A percentile compares a stretch with the other conserved stretches of the same genome.
Conservation (phyloP, 192 early-diverging fungal genomes). For the Powellomyces hirtus region DNA sequence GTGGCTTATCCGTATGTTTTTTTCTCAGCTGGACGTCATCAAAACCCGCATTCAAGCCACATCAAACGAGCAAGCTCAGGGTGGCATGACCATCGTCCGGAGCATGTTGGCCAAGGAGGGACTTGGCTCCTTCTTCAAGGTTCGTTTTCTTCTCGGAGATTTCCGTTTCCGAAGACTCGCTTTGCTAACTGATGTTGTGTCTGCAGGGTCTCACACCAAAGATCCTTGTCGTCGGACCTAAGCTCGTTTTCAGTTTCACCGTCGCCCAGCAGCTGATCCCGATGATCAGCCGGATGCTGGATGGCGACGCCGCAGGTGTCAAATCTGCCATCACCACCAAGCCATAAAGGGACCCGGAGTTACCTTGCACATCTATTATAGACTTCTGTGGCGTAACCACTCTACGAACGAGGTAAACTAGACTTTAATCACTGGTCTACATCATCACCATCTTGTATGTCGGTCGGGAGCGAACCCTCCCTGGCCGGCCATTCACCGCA, state of each 20-base stretch:
- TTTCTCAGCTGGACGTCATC: conserved; percentile 81
- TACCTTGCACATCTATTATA: too few relatives aligned
- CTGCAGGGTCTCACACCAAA: conserved; percentile 53
- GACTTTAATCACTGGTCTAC: too few relatives aligned
- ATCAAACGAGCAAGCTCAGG: conserved; percentile 82
- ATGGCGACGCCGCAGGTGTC: conserved; percentile 2
- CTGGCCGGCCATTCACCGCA: too few relatives aligned
- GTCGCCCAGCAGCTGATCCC: conserved; percentile 95
- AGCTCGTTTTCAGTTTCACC: conserved; percentile 97
- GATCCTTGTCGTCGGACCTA: conserved; percentile 79
- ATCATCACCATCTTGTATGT: too few relatives aligned
- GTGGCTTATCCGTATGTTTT: too few relatives aligned
- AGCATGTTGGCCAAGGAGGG: conserved; percentile 94
- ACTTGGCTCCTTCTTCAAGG: conserved; percentile 94
- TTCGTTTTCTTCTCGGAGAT: not conserved
- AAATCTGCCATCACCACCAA: conserved; percentile 3
- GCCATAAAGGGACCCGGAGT: too few relatives aligned
- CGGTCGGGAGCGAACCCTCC: too few relatives aligned
- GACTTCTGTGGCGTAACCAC: too few relatives aligned
- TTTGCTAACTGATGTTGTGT: not conserved
- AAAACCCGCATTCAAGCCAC: conserved; percentile 98
- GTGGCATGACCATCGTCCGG: conserved; percentile 81
- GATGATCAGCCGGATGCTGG: conserved; percentile 43
- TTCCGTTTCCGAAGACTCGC: not conserved
- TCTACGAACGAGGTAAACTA: too few relatives aligned